A percentile compares a stretch with the other conserved stretches of the same genome.
These are phyloP conservation scores for Golubevia sp. DNA, from an alignment of 1,284 basidiomycete genomes.

Conservation along the genomic window DNA sequence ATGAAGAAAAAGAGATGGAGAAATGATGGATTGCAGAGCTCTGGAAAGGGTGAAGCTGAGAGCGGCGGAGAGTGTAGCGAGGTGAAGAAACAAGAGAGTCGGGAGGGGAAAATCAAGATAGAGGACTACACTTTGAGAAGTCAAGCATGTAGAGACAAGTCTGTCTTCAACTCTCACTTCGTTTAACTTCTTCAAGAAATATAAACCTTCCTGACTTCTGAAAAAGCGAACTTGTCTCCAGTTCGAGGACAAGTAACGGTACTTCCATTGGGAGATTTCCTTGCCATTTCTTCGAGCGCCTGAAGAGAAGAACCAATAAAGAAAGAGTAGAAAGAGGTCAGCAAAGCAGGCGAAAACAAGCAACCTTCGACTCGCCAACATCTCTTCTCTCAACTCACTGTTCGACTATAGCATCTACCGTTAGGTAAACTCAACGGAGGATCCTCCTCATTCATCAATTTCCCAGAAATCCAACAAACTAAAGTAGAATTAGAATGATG, in stretches of 20 bases:
- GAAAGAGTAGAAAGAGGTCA: not conserved
- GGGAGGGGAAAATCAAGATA: too few relatives aligned
- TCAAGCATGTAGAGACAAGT: too few relatives aligned
- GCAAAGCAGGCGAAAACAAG: conserved; percentile 3
- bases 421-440: conserved; percentile 89
- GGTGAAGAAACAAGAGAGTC: too few relatives aligned
- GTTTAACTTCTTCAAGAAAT: too few relatives aligned
- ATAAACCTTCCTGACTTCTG: conserved; percentile 70
- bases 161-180: too few relatives aligned
- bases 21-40: too few relatives aligned
- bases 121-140: too few relatives aligned
- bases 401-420: conserved; percentile 87
- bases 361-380: not conserved
- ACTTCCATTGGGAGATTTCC: conserved; percentile 69
- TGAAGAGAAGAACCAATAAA: conserved; percentile 52
- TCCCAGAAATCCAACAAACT: conserved; percentile 85
- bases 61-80: too few relatives aligned
- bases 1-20: too few relatives aligned
- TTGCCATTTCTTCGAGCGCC: conserved; percentile 82
- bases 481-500: conserved; percentile 95
- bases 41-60: too few relatives aligned
- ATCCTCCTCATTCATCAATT: conserved; percentile 92
- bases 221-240: conserved; percentile 70
- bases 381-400: conserved; percentile 67
- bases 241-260: conserved; percentile 81